Base-by-base conservation (phyloP, 2,329 filamentous ascomycete genomes). In the Colletotrichum echinochloae region DNA sequence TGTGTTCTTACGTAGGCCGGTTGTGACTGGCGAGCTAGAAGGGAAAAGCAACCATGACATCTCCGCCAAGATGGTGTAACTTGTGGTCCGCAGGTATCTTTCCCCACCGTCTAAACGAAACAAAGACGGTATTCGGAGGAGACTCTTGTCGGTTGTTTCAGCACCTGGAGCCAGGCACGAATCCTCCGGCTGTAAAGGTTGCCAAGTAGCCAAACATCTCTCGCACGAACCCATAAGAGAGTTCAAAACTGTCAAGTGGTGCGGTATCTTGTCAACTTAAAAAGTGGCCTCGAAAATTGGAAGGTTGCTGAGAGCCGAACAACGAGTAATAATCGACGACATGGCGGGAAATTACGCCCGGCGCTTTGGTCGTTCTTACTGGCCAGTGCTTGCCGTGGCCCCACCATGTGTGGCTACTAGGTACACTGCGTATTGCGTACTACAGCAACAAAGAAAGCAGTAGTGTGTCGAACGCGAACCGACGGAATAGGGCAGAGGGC, bases 101-200 rank as follows among this genome's bases (percentile, higher is more conserved):
- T 41, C 46, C 35, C n/a, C 49, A 57, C 51, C 49, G 37, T 67
- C 57, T 28, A 49, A 56, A 66, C 56, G 57, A 57, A 52, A 37
- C 28, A 62, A 16, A 39, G 63, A 62, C 28, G 41, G 57, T 52
- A 37, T 26, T 49, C 28, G 49, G 48, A 28, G 20, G n/a, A 23
- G 30, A 46, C 57, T 54, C 51, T 52, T 52, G 65, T 49, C 51
- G 51, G 67, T 20, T 57, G 64, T 70, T 70, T 67, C 67, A 67
- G 35, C 23, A 39, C 39, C 41, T 23, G 35, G 26, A 51, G 49
- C 64, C 30, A 49, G 41, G 44, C 26, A 39, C 33, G 18, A 30
- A 46, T 49, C 51, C 23, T 57, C 41, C 7, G n/a, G 56, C 51
- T 23, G 39, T 44, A 56, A 35, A 61, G 64, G 67, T 39, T 66